Base-by-base conservation (phyloP, 495 filamentous ascomycete species). In the Penicillium pulvis region DNA sequence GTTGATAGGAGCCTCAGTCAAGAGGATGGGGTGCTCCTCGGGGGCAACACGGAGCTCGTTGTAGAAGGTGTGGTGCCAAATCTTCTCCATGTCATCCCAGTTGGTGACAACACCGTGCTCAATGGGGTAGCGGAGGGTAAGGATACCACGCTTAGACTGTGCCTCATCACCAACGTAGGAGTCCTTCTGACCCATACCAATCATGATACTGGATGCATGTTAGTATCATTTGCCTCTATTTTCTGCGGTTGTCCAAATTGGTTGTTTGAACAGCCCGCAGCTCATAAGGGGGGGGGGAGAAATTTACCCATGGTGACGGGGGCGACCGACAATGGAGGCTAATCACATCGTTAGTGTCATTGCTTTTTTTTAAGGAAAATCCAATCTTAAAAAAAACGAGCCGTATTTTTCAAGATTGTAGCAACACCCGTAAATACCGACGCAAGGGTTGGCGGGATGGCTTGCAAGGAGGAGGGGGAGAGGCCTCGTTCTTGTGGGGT, bases 71-170 rank as follows among this genome's bases (percentile, higher is more conserved):
- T 98, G 93, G 81, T 98, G 94, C 95, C 94, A 98, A 72, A 98
- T 98, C 86, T 97, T 98, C 84, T 98, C 94, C 95, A 98, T 98
- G 76, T 98, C 94, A 79, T 98, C 93, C 94, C 94, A 98, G 87
- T 98, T 97, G 82, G 94, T 98, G 77, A 98, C 95, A 74, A 98
- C 95, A 91, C 94, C 94, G 83, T 98, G 94, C 85, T 98, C 94
- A 74, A 98, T 96, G 68, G 94, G 94, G 81, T 98, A 98, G 82
- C 95, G 89, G 73, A 98, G 88, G 58, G 95, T 98, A 62, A 98
- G 86, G 81, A 98, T 95, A 91, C 94, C 94, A 90, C 94, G 93
- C 87, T 97, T 97, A 76, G 92, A 96, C 81, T 97, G 92, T 80
- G 92, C 92, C 85, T 98, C 94, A 83, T 98, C 94, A 85, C 94